phyloP scores from a whole-genome alignment of 257 asterid genomes.

The Ocimum tenuiflorum region DNA sequence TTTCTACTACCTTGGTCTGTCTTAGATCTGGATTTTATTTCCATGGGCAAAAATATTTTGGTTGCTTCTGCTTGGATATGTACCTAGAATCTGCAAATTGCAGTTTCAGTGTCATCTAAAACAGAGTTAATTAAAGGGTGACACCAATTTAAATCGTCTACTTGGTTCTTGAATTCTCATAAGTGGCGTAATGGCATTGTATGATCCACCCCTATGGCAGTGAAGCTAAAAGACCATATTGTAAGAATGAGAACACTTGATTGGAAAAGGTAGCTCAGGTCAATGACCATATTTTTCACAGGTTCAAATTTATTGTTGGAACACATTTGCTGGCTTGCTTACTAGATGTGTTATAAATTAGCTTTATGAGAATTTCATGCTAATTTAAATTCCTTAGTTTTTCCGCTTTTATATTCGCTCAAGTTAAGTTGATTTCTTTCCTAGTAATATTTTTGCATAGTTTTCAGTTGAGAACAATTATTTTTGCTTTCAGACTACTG shows the following conservation, averaged over 20 bases:
- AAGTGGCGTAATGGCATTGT: background rate
- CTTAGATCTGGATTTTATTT: constrained; percentile 16
- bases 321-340: background rate
- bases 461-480: constrained; percentile 15
- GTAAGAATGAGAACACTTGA: background rate
- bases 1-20: background rate
- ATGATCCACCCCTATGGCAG: background rate
- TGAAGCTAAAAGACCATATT: background rate
- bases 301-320: background rate
- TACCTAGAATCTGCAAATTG: constrained; percentile 11
- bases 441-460: background rate
- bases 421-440: background rate
- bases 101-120: too few relatives aligned
- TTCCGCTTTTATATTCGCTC: background rate
- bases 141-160: background rate
- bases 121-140: background rate
- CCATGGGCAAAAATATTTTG: background rate
- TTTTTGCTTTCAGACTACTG: constrained; percentile 56
- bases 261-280: background rate
- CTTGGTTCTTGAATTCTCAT: background rate
- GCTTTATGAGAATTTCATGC: background rate
- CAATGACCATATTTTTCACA: background rate
- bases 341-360: background rate
- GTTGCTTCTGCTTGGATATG: constrained; percentile 6
- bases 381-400: background rate